A percentile compares a stretch with the other conserved stretches of the same genome.
Conservation (phyloP, 2,329 filamentous ascomycete genomes). For the Clonostachys byssicola region DNA sequence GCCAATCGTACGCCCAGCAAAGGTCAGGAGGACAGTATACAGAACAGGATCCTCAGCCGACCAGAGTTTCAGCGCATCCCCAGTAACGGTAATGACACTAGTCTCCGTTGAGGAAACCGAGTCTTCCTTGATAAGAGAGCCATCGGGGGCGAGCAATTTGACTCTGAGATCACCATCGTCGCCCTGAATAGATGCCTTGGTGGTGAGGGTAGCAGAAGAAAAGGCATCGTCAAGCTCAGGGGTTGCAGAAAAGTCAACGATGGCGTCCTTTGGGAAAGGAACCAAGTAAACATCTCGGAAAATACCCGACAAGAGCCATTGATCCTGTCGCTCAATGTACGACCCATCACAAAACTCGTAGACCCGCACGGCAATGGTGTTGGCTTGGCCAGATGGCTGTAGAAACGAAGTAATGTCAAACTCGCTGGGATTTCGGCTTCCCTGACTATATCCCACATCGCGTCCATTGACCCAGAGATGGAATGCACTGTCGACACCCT, state of each 20-base stretch:
- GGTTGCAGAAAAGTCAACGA: slow-evolving; percentile 52
- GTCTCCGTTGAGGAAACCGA: slow-evolving; percentile 5
- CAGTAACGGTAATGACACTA: slow-evolving; percentile 1
- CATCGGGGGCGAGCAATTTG: slow-evolving; percentile 1
- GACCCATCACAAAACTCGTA: slow-evolving; percentile 71
- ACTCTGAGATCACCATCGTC: slow-evolving; percentile 14
- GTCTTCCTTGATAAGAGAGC: slow-evolving; percentile 3
- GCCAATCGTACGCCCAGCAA: slow-evolving; percentile 27
- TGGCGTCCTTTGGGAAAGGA: slow-evolving; percentile 49
- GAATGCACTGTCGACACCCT: slow-evolving; percentile 71
- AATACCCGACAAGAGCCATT: slow-evolving; percentile 66
- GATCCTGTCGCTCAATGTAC: slow-evolving; percentile 69
- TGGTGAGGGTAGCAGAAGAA: slow-evolving; percentile 42
- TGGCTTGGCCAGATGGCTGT: slow-evolving; percentile 30
- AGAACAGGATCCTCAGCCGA: slow-evolving; percentile 64
- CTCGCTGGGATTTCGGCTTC: slow-evolving; percentile 67
- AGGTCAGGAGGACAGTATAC: slow-evolving; percentile 43
- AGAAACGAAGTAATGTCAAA: slow-evolving; percentile 63
- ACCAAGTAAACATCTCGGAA: slow-evolving; percentile 67
- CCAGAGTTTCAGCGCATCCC: slow-evolving; percentile 34
- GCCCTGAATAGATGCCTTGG: slow-evolving; percentile 37
- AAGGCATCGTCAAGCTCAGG: slow-evolving; percentile 52
- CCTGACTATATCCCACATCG: slow-evolving; percentile 68
- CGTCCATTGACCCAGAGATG: slow-evolving; percentile 67
- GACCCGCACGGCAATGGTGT: slow-evolving; percentile 60